These are phyloP conservation scores for Penicillium sp. DNA, from an alignment of 2,329 filamentous ascomycete species.

Conservation along the genomic window DNA sequence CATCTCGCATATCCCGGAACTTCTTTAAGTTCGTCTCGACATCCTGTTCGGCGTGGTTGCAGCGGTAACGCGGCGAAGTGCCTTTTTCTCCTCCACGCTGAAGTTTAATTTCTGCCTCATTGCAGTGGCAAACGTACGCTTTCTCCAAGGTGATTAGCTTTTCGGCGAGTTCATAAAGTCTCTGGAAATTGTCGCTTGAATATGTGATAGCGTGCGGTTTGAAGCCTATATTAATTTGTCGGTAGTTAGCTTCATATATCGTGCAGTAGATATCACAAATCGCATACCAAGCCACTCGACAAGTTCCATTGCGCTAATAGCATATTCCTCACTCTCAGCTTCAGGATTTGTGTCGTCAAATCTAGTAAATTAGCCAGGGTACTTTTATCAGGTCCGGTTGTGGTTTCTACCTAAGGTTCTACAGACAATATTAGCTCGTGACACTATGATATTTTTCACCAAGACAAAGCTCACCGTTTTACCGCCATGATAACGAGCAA, in stretches of 20 bases:
- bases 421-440: neutral
- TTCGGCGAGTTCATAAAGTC: slow-evolving; percentile 83
- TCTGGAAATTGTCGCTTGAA: slow-evolving; percentile 85
- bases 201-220: slow-evolving; percentile 76
- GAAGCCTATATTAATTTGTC: slow-evolving; percentile 58
- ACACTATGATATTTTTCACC: neutral
- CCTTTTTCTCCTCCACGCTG: slow-evolving; percentile 71
- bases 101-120: slow-evolving; percentile 74
- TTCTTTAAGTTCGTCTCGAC: slow-evolving; percentile 73
- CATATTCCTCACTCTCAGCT: slow-evolving; percentile 86
- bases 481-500: slow-evolving; percentile 78
- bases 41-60: slow-evolving; percentile 70
- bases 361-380: slow-evolving; percentile 58
- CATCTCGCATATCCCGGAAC: slow-evolving; percentile 86
- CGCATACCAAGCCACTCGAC: slow-evolving; percentile 61
- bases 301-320: slow-evolving; percentile 80
- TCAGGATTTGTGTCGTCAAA: slow-evolving; percentile 97
- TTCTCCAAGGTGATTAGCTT: slow-evolving; percentile 68
- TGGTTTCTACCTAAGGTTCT: slow-evolving; percentile 12
- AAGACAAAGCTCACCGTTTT: slow-evolving; percentile 10
- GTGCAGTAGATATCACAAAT: neutral
- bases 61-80: slow-evolving; percentile 67
- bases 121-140: slow-evolving; percentile 81
- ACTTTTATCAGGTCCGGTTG: slow-evolving; percentile 35
- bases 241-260: neutral